Base-by-base conservation (phyloP, 2,329 filamentous ascomycete species). In the Aspergillus sp. region DNA sequence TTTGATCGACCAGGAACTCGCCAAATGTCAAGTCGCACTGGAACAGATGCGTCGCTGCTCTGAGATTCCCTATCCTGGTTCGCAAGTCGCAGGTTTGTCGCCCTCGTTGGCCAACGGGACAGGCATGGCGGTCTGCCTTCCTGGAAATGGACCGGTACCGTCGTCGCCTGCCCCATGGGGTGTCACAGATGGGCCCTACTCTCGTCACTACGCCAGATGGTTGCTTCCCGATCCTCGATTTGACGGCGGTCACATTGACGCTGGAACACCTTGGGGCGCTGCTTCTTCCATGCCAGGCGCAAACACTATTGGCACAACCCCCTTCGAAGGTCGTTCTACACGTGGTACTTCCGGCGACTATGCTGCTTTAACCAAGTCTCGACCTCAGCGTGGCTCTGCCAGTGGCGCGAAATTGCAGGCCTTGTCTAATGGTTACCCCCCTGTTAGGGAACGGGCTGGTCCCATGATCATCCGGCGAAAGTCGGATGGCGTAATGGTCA, bases 141-240 rank as follows among this genome's bases (percentile, higher is more conserved):
- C 74, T 55, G 69, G 78, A 54, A 83, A 83, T 59, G 82, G 83
- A 58, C 75, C 80, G 51, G 75, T 83, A 56, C 87, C 90, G 50
- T 76, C 81, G 60, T 89, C 87, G 76, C 88, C 90, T 33, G 82
- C 93, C 41, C 87, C 93, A 3, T 95, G 90, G 75, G 91, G 91
- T 56, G 88, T 96, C 48, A 83, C 84, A 13, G 88, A 96, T 60
- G 93, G 93, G 9, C 90, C 93, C 2, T 97, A 97, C 70, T 85
- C 90, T 51, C 84, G 90, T 58, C 93, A 97, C 72, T 96, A 96
- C 70, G 84, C 89, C 64, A 89, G 88, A 75, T 98, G 93, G 93
- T 81, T 98, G 57, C 84, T 97, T 50, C 88, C 87, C 45, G 90
- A 96, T 68, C 80, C 86, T 49, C 81, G 81, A 43, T 97, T 97